Percentiles rank a stretch among this genome's conserved stretches.
Conservation (phyloP, 495 filamentous ascomycete genomes). For the Penicillium silybi region DNA sequence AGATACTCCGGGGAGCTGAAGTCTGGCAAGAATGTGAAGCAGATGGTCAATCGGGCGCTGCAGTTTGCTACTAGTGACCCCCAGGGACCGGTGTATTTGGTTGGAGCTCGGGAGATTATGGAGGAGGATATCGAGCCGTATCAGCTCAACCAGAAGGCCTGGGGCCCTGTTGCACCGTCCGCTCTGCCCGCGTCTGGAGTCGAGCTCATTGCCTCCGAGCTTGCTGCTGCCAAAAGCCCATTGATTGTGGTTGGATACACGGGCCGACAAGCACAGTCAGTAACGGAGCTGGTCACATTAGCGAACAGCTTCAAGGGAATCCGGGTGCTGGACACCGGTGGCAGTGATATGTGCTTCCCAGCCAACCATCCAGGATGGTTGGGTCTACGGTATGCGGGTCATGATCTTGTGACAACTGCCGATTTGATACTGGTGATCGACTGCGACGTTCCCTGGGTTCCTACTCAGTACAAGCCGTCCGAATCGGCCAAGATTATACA, state of each 20-base stretch:
- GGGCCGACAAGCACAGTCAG: constrained; percentile 69
- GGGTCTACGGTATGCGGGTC: constrained; percentile 71
- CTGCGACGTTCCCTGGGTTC: constrained; percentile 78
- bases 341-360: constrained; percentile 95
- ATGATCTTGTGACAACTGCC: constrained; percentile 68
- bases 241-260: constrained; percentile 80
- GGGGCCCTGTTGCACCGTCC: constrained; percentile 72
- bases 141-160: constrained; percentile 63
- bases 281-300: constrained; percentile 68
- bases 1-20: constrained; percentile 90
- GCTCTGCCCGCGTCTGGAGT: constrained; percentile 66
- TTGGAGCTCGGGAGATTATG: constrained; percentile 84
- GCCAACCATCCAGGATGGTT: constrained; percentile 71
- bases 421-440: constrained; percentile 85
- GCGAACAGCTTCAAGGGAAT: constrained; percentile 75
- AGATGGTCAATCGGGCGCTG: constrained; percentile 87
- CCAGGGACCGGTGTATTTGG: constrained; percentile 81
- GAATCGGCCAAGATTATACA: constrained; percentile 66
- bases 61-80: constrained; percentile 82
- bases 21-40: constrained; percentile 88
- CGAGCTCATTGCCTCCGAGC: constrained; percentile 62
- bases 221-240: constrained; percentile 71
- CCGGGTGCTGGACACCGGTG: constrained; percentile 82
- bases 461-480: constrained; percentile 54
- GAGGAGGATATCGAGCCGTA: constrained; percentile 89